Evolutionary conservation across 2,329 filamentous ascomycete genomes (phyloP).

Genomic region (Colletotrichum cuscutae): DNA sequence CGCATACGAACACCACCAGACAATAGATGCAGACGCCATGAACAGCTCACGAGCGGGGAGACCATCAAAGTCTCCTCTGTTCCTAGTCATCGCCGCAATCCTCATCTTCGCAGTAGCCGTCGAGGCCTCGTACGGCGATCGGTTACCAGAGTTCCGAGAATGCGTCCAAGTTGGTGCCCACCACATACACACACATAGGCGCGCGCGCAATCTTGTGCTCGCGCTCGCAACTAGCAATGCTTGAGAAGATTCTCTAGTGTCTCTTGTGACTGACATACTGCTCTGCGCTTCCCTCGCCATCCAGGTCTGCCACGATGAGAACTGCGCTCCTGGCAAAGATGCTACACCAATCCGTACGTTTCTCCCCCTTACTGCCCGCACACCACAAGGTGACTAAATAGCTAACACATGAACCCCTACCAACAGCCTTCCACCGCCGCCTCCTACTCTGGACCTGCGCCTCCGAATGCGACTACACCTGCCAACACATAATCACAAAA

Average conservation of each 20-base stretch:
- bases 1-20: not conserved
- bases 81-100: conserved; percentile 46
- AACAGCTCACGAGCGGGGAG: conserved; percentile 31
- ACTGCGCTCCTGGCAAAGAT: conserved; percentile 74
- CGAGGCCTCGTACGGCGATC: conserved; percentile 83
- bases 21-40: conserved; percentile 34
- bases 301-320: conserved; percentile 83
- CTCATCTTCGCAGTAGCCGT: conserved; percentile 55
- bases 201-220: conserved; percentile 12
- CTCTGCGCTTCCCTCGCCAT: conserved; percentile 13
- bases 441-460: conserved; percentile 93
- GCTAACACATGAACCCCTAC: conserved; percentile 25
- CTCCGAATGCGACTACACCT: conserved; percentile 96
- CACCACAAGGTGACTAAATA: not conserved
- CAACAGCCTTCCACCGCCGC: conserved; percentile 80
- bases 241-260: not conserved
- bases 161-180: conserved; percentile 78
- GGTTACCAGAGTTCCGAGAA: conserved; percentile 85
- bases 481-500: conserved; percentile 90
- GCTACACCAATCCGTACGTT: conserved; percentile 76
- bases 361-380: conserved; percentile 5
- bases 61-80: conserved; percentile 31
- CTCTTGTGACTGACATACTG: conserved; percentile 13
- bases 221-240: not conserved
- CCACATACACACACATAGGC: not conserved